Evolutionary conservation across 2,329 filamentous ascomycete species (phyloP).

Genomic region (Daldinia sp.): DNA sequence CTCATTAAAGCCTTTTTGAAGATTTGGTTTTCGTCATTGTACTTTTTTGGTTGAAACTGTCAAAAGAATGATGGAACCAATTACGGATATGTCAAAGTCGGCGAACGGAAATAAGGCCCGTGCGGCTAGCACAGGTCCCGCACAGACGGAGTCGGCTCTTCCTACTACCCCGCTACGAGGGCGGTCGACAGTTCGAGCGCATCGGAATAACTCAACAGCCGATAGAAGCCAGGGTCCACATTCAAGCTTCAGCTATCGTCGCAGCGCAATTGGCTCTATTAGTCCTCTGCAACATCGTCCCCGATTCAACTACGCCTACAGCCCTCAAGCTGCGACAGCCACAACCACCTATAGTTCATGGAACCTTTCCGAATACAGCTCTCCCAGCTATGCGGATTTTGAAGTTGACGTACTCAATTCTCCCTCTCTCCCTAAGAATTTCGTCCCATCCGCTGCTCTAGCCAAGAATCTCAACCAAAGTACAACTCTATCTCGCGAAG

Average conservation of each 20-base stretch:
- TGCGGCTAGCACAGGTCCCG: not conserved
- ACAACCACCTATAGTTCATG: not conserved
- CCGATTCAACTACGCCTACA: constrained; percentile 1
- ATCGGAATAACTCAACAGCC: constrained; percentile 17
- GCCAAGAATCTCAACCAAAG: not conserved
- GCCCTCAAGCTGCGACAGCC: constrained; percentile 9
- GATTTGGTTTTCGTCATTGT: not conserved
- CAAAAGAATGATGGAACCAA: not conserved
- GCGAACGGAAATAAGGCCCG: constrained; percentile 5
- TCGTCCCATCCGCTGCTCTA: constrained; percentile 1
- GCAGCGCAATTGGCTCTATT: not conserved
- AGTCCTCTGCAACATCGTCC: not conserved
- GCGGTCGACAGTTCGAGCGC: not conserved
- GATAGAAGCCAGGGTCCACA: not conserved
- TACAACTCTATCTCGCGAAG: not conserved
- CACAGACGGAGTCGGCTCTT: constrained; percentile 9
- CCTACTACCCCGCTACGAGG: not conserved
- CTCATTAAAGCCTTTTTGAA: not conserved
- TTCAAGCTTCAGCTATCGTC: constrained; percentile 4
- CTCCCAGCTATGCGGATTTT: not conserved
- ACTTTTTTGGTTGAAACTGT: constrained; percentile 1
- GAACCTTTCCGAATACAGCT: not conserved
- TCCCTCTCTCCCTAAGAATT: constrained; percentile 18
- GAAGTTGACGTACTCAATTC: constrained; percentile 18
- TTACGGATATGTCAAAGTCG: not conserved